Percentiles rank a stretch among this genome's conserved stretches.
phyloP scores from a whole-genome alignment of 805 yeast genomes.

The Naumovozyma baii region DNA sequence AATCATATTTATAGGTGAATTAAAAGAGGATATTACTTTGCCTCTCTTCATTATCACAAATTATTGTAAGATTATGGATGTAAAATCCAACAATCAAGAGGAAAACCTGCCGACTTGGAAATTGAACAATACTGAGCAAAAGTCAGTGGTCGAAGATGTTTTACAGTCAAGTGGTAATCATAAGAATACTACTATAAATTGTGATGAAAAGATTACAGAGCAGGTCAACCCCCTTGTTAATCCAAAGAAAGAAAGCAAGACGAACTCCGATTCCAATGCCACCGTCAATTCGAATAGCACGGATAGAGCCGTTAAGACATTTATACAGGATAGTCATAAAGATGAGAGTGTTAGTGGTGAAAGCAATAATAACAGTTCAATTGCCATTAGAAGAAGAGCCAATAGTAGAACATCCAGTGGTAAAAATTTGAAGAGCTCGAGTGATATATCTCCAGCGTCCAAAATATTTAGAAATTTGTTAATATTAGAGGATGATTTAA shows the following conservation, averaged over 20 bases:
- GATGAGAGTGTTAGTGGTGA: too few relatives aligned
- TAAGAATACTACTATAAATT: too few relatives aligned
- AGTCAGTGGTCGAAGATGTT: neutral
- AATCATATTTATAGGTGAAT: neutral
- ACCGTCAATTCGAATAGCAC: neutral
- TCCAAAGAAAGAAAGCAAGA: neutral
- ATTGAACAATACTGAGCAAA: neutral
- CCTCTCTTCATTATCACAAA: neutral
- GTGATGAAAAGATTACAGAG: too few relatives aligned
- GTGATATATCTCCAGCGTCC: constrained; percentile 43
- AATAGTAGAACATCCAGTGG: constrained; percentile 25
- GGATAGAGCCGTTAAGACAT: neutral
- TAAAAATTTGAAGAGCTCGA: constrained; percentile 16
- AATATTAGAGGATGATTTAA: constrained; percentile 74
- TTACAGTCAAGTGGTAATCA: too few relatives aligned
- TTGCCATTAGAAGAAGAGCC: constrained; percentile 14
- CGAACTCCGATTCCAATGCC: neutral
- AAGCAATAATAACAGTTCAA: neutral
- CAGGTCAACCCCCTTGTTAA: too few relatives aligned
- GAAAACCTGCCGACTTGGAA: neutral
- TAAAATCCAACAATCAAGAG: neutral
- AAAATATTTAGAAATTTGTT: constrained; percentile 73
- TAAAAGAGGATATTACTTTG: neutral
- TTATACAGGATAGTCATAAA: neutral
- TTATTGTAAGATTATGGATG: neutral